Base-by-base conservation (phyloP, 805 yeast species). In the Wickerhamomyces silvicola region DNA sequence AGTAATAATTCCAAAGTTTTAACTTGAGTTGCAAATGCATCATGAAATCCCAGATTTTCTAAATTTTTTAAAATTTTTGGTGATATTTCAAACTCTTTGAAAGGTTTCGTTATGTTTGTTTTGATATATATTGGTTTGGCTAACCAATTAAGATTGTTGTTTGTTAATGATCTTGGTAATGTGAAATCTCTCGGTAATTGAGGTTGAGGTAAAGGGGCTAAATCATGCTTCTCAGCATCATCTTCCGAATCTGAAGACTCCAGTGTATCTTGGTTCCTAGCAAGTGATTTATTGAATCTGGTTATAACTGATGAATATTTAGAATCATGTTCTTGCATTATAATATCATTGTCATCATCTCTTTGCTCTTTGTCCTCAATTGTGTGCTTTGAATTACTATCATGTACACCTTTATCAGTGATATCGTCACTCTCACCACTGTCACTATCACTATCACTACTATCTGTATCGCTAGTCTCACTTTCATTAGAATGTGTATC, bases 191-290 rank as follows among this genome's bases (percentile, higher is more conserved):
- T 60, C 4, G 84, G 85, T 18, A 78, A 58, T 21, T 62, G 76
- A 0, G 95, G 95, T 54, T 86, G 95, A 2, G 97, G 97, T 25
- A 90, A 60, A 13, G 95, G 94, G 6, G 70, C 78, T 24, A 90
- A 54, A 27, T 60, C 67, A 46, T 60, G 68, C 14, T 41, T 37
- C 18, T 56, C 63, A 2, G 39, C 38, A 4, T 40, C 50, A n/a
- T 52, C 57, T 5, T 44, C 52, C 7, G 36, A 51, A 7, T 42
- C 48, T 8, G 42, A 52, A 10, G 47, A 52, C 3, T 37, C 44
- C 1, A 36, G 45, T 7, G 46, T 52, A 3, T 22, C 33, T 40
- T 8, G 30, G 43, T 4, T 36, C 37, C 39, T 45, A 9, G 46
- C 43, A 7, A 69, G 52, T 2, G 72, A 56, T 39, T 65, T 62